A percentile compares a stretch with the other conserved stretches of the same genome.
These are phyloP conservation scores for Sporobolus alterniflorus DNA, from an alignment of 202 grass and related monocot species.

Conservation along the genomic window DNA sequence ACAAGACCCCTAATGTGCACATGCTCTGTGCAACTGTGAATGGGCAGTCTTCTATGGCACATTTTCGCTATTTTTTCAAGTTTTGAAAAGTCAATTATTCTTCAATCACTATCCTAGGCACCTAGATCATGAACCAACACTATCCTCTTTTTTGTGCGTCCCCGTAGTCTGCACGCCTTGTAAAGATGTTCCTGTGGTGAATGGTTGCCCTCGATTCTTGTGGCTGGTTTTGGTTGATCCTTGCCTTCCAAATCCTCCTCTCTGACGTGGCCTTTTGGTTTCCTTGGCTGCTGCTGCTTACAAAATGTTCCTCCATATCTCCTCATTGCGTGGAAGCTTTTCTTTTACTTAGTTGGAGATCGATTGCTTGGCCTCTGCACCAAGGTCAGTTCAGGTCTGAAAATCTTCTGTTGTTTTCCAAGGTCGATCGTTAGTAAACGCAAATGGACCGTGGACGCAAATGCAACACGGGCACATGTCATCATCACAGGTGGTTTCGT, in stretches of 20 bases:
- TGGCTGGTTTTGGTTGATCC: neutral
- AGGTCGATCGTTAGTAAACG: no score
- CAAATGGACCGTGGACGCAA: no score
- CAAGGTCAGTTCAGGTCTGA: no score
- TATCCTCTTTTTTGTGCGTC: neutral
- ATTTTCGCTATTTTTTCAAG: neutral
- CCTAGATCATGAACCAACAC: neutral
- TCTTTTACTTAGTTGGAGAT: neutral
- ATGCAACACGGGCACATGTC: no score
- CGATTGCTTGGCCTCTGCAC: no score
- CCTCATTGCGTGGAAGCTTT: slow-evolving; percentile 1
- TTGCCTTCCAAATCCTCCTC: neutral
- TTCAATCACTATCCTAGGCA: no score
- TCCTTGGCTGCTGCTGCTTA: slow-evolving; percentile 21
- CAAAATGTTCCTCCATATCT: slow-evolving; percentile 25
- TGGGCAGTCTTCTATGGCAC: no score
- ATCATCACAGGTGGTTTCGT: no score
- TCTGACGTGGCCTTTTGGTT: neutral
- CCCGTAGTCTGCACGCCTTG: no score
- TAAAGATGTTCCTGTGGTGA: neutral
- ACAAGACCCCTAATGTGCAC: neutral
- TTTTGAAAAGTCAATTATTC: neutral
- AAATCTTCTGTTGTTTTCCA: no score
- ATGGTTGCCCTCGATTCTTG: slow-evolving; percentile 25
- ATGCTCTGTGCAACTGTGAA: no score